These are phyloP conservation scores for Paracorniculantispora psalliotae DNA, from an alignment of 2,329 filamentous ascomycete genomes.

Conservation along the genomic window DNA sequence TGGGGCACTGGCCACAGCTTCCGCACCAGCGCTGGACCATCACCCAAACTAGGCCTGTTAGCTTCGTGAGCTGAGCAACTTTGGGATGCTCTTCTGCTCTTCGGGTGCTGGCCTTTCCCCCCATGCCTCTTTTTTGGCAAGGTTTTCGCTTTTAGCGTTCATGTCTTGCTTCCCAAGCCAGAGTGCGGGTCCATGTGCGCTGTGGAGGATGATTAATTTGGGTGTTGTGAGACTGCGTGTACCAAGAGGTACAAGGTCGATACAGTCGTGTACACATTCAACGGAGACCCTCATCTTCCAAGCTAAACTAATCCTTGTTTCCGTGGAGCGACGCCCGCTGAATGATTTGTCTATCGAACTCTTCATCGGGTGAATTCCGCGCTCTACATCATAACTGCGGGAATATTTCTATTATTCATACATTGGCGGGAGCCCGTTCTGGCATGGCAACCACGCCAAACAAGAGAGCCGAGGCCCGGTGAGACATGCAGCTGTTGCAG, in stretches of 20 bases:
- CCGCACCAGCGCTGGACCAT: not conserved
- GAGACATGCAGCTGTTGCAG: not conserved
- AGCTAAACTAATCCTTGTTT: not conserved
- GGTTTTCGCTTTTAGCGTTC: not conserved
- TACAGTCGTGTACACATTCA: not conserved
- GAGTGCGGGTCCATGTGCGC: not conserved
- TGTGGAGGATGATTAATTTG: not conserved
- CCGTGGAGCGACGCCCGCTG: not conserved
- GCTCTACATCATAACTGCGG: not conserved
- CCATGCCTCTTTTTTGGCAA: not conserved
- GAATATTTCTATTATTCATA: not conserved
- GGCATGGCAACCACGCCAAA: not conserved
- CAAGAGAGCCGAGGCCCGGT: not conserved
- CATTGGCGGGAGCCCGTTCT: not conserved
- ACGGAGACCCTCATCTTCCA: not conserved
- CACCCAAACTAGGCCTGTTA: not conserved
- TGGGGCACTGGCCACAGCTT: not conserved
- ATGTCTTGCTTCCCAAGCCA: not conserved
- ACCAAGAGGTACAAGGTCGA: not conserved
- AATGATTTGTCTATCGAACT: not conserved
- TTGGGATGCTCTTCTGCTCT: not conserved
- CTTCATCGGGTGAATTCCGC: not conserved
- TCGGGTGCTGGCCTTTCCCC: not conserved
- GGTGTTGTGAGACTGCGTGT: not conserved
- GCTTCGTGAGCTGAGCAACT: not conserved